Evolutionary conservation across 192 early-diverging fungal species (phyloP).

Genomic region (Lunasporangiospora selenospora): DNA sequence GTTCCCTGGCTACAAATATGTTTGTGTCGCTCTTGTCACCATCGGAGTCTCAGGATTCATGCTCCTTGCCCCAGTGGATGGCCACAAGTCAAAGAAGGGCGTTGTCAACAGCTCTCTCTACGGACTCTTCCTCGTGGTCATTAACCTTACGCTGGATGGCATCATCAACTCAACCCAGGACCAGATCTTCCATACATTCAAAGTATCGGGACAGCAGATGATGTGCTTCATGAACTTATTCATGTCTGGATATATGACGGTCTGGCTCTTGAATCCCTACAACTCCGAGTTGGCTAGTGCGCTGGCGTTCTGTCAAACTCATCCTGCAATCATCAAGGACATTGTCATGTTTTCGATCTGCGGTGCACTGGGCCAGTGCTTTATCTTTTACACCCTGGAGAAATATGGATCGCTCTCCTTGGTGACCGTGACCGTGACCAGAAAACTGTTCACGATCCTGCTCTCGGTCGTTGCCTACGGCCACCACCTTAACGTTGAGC

Average conservation of each 20-base stretch:
- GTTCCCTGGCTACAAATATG: conserved; percentile 89
- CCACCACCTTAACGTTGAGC: conserved; percentile 77
- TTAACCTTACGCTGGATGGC: conserved; percentile 93
- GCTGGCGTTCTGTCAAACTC: conserved; percentile 75
- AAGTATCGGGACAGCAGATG: conserved; percentile 90
- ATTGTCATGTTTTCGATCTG: conserved; percentile 88
- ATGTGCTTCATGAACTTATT: conserved; percentile 98
- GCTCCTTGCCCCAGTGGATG: conserved; percentile 73
- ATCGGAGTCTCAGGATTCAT: conserved; percentile 92
- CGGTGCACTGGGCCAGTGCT: conserved; percentile 96
- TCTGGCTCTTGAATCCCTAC: conserved; percentile 82
- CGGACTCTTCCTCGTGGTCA: conserved; percentile 82
- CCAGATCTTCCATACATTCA: conserved; percentile 85
- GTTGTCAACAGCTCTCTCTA: conserved; percentile 69
- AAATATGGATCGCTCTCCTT: conserved; percentile 88
- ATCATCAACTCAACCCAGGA: conserved; percentile 96
- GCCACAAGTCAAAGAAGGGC: conserved; percentile 47
- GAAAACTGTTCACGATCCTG: conserved; percentile 96
- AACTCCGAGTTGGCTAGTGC: conserved; percentile 82
- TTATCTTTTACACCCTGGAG: conserved; percentile 95
- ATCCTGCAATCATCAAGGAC: conserved; percentile 84
- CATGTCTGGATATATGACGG: conserved; percentile 71
- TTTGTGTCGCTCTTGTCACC: conserved; percentile 88
- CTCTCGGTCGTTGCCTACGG: conserved; percentile 90
- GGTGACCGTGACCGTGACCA: conserved; percentile 93